These are phyloP conservation scores for Blakeslea trispora DNA, from an alignment of 371 early-diverging fungal genomes.

Conservation along the genomic window DNA sequence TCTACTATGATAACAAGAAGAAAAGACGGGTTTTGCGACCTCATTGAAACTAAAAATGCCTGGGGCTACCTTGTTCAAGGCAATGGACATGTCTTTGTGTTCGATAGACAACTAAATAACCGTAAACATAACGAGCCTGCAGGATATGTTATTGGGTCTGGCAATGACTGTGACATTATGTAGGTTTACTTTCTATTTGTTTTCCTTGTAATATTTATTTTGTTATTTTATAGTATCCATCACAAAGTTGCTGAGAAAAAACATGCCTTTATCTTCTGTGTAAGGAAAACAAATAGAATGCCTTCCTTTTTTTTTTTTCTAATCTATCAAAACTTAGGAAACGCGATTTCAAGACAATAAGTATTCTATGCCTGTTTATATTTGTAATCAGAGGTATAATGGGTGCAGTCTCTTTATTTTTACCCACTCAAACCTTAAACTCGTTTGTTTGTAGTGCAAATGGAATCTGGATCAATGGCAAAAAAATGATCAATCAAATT, in stretches of 20 bases:
- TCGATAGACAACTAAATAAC: slow-evolving; percentile 7
- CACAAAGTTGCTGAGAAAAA: neutral
- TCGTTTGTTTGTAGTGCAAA: slow-evolving; percentile 7
- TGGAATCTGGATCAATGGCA: slow-evolving; percentile 14
- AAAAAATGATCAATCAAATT: slow-evolving; percentile 2
- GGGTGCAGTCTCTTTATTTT: too few relatives aligned
- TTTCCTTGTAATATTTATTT: neutral
- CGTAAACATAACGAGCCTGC: neutral
- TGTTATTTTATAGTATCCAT: neutral
- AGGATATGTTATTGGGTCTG: slow-evolving; percentile 14
- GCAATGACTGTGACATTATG: slow-evolving; percentile 14
- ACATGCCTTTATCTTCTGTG: slow-evolving; percentile 11
- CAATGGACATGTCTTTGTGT: neutral
- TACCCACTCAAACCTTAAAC: neutral
- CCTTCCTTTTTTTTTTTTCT: neutral
- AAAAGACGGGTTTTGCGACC: neutral
- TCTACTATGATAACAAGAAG: neutral
- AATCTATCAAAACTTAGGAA: slow-evolving; percentile 4
- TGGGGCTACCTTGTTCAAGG: slow-evolving; percentile 17
- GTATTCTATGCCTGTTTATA: neutral
- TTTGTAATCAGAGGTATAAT: slow-evolving; percentile 9
- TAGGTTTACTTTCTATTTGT: neutral
- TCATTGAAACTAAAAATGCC: slow-evolving; percentile 1
- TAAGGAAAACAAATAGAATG: neutral
- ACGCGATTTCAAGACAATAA: neutral